These are phyloP conservation scores for Saccharomycopsis amapae DNA, from an alignment of 805 yeast species.

Conservation along the genomic window DNA sequence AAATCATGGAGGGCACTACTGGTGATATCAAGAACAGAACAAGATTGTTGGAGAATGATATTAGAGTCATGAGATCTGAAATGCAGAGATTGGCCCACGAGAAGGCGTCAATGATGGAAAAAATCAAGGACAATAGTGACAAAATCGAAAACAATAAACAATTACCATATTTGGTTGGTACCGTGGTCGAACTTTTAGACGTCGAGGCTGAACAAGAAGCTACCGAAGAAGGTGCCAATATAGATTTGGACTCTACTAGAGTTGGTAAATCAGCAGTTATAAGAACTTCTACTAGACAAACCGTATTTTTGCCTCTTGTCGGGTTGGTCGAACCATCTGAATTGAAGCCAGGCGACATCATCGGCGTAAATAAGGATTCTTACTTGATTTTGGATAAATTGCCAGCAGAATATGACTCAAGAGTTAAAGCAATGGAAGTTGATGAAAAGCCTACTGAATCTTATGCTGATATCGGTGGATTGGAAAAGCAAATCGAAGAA, in stretches of 20 bases:
- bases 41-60: conserved; percentile 85
- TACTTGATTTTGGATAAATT: conserved; percentile 87
- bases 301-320: conserved; percentile 90
- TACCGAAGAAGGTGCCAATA: conserved; percentile 87
- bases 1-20: conserved; percentile 69
- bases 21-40: conserved; percentile 81
- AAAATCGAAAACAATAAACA: conserved; percentile 94
- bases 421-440: conserved; percentile 99
- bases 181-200: conserved; percentile 90
- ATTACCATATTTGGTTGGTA: conserved; percentile 92
- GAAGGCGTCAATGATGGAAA: conserved; percentile 83
- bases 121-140: conserved; percentile 92
- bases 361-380: conserved; percentile 96
- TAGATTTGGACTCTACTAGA: conserved; percentile 85
- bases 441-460: conserved; percentile 98
- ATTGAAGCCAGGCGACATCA: conserved; percentile 95
- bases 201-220: conserved; percentile 80
- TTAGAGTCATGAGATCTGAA: conserved; percentile 90
- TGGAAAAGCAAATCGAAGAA: conserved; percentile 97
- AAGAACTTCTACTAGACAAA: conserved; percentile 95
- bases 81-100: conserved; percentile 86
- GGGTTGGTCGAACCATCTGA: conserved; percentile 89
- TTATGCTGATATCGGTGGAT: conserved; percentile 95
- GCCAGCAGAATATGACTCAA: conserved; percentile 94
- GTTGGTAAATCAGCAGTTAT: conserved; percentile 97